A percentile compares a stretch with the other conserved stretches of the same genome.
Conservation (phyloP, 1,284 basidiomycete species). For the Microbotryum saponariae region DNA sequence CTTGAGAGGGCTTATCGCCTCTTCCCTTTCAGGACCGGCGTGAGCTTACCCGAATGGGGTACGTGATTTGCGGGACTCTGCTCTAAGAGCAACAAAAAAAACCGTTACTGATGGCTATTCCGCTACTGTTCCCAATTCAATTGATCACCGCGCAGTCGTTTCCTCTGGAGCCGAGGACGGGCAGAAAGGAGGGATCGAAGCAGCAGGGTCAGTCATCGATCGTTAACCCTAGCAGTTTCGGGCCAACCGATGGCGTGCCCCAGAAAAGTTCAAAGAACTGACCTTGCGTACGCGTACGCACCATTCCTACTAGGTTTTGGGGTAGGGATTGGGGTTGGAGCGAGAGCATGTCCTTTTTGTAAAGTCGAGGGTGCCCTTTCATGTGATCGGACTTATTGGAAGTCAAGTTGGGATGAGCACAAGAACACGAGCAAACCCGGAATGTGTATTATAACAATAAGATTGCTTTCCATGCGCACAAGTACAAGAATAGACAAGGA, state of each 20-base stretch:
- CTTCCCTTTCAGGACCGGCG: constrained; percentile 9
- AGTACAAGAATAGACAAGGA: too few species aligned
- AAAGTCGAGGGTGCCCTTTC: background rate
- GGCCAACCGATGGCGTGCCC: background rate
- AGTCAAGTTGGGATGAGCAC: too few species aligned
- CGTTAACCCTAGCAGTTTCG: background rate
- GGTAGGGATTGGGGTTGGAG: background rate
- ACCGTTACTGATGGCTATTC: background rate
- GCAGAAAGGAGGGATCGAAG: constrained; percentile 2
- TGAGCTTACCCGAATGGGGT: constrained; percentile 4
- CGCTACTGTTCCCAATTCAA: background rate
- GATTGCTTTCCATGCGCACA: too few species aligned
- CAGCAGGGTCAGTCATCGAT: constrained; percentile 8
- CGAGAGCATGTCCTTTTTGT: background rate
- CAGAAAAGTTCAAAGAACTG: background rate
- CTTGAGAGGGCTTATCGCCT: background rate
- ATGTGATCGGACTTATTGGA: too few species aligned
- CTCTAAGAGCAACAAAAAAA: background rate
- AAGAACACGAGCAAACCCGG: too few species aligned
- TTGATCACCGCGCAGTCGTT: background rate
- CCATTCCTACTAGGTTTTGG: constrained; percentile 2
- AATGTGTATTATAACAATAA: too few species aligned
- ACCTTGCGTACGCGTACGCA: background rate
- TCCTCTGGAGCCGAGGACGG: background rate
- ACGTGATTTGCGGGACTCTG: background rate